Evolutionary conservation across 2,329 filamentous ascomycete genomes (phyloP).

Genomic region (Pyrenophora tritici-repentis): DNA sequence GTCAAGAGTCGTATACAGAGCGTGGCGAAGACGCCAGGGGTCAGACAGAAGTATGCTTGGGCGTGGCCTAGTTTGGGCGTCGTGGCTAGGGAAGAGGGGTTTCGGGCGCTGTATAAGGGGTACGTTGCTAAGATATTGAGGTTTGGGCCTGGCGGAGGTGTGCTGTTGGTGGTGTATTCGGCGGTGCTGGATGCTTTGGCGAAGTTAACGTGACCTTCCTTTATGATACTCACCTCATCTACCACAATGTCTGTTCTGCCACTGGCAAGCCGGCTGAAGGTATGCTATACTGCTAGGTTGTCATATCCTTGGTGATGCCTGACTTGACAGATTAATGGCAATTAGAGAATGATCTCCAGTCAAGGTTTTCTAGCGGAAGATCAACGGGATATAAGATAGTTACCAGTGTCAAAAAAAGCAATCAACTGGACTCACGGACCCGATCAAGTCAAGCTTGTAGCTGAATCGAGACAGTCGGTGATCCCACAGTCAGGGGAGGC

Average conservation of each 20-base stretch:
- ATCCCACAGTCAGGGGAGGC: conserved; percentile 20
- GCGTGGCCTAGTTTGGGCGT: conserved; percentile 36
- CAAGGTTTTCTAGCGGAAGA: conserved; percentile 2
- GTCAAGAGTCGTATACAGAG: conserved; percentile 42
- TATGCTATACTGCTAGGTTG: no score
- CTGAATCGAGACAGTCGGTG: conserved; percentile 6
- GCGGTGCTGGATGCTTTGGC: conserved; percentile 30
- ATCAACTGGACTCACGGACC: conserved; percentile 10
- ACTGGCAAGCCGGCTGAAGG: no score
- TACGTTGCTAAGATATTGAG: conserved; percentile 40
- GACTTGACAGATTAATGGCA: neutral
- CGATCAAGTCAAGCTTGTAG: neutral
- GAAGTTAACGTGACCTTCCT: conserved; percentile 17
- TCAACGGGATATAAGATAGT: neutral
- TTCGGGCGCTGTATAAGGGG: conserved; percentile 37
- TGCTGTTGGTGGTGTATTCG: conserved; percentile 38
- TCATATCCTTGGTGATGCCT: no score
- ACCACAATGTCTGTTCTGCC: no score
- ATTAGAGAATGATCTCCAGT: conserved; percentile 1
- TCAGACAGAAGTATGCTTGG: conserved; percentile 36
- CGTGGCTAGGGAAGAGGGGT: conserved; percentile 35
- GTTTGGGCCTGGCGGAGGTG: conserved; percentile 38
- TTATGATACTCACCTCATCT: neutral
- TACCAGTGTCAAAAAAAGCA: conserved; percentile 11
- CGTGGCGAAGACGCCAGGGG: conserved; percentile 32